A percentile compares a stretch with the other conserved stretches of the same genome.
phyloP scores from a whole-genome alignment of 192 early-diverging fungal genomes.

The Podila horticola region DNA sequence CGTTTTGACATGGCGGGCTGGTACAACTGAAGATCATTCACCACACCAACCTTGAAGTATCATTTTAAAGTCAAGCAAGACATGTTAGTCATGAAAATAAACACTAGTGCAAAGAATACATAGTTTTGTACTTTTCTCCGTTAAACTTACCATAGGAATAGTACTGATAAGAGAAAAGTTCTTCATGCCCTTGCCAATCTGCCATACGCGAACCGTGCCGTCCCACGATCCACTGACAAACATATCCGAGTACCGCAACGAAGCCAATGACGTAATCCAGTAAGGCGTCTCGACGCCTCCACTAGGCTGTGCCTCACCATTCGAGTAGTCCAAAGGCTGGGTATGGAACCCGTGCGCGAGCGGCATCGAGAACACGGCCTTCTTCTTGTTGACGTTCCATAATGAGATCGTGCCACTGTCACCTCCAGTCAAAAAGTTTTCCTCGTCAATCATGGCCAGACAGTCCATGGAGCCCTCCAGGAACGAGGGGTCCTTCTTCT shows the following conservation, averaged over 20 bases:
- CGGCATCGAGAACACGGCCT: constrained; percentile 84
- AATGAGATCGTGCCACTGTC: constrained; percentile 92
- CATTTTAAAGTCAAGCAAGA: not conserved
- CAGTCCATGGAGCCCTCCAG: constrained; percentile 82
- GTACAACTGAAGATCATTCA: constrained; percentile 47
- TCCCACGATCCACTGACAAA: constrained; percentile 93
- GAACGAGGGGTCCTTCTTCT: constrained; percentile 45
- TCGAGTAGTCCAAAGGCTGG: constrained; percentile 55
- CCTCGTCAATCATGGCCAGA: constrained; percentile 93
- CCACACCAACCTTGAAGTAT: constrained; percentile 20
- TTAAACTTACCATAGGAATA: constrained; percentile 71
- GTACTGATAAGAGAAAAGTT: constrained; percentile 66
- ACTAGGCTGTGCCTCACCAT: constrained; percentile 21
- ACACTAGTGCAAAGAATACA: not conserved
- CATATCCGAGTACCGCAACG: constrained; percentile 86
- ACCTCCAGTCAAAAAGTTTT: constrained; percentile 90
- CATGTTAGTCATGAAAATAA: not conserved
- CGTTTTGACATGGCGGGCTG: constrained; percentile 49
- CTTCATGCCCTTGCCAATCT: constrained; percentile 73
- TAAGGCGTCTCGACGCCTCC: constrained; percentile 62
- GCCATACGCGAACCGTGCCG: constrained; percentile 90
- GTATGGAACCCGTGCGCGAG: constrained; percentile 79
- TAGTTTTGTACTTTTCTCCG: too few relatives aligned
- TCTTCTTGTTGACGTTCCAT: constrained; percentile 94
- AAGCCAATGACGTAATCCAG: constrained; percentile 92